These are phyloP conservation scores for Protea cynaroides DNA, from an alignment of 164 flowering plant species.

Conservation along the genomic window DNA sequence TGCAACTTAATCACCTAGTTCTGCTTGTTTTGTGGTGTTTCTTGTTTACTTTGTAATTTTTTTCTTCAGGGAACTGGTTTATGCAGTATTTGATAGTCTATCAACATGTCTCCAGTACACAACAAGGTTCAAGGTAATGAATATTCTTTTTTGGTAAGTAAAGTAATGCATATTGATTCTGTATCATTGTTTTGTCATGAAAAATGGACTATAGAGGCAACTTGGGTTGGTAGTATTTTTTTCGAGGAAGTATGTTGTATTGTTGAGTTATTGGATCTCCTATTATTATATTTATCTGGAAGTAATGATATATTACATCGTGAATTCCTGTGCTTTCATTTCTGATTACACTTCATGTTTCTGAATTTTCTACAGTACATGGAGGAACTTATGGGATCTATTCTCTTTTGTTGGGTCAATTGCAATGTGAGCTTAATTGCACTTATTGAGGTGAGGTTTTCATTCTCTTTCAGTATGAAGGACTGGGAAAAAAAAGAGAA, in stretches of 20 bases:
- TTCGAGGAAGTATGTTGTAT: not conserved
- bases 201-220: not conserved
- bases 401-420: slow-evolving; percentile 78
- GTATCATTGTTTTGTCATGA: not conserved
- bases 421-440: slow-evolving; percentile 74
- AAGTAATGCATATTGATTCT: slow-evolving; percentile 34
- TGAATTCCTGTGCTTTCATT: not conserved
- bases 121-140: slow-evolving; percentile 55
- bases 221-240: not conserved
- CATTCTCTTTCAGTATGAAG: too few species aligned
- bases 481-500: too few species aligned
- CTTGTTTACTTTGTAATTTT: not conserved
- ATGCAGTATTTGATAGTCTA: slow-evolving; percentile 57
- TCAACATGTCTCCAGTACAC: slow-evolving; percentile 54
- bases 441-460: slow-evolving; percentile 65
- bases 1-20: not conserved
- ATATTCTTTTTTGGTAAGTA: slow-evolving; percentile 13
- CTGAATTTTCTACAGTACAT: slow-evolving; percentile 55
- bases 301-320: not conserved
- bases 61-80: slow-evolving; percentile 57
- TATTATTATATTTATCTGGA: not conserved
- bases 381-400: slow-evolving; percentile 68
- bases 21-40: not conserved
- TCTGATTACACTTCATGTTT: slow-evolving; percentile 9
- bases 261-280: not conserved